phyloP scores from a whole-genome alignment of 345 rosid species.

The Populus deltoides region DNA sequence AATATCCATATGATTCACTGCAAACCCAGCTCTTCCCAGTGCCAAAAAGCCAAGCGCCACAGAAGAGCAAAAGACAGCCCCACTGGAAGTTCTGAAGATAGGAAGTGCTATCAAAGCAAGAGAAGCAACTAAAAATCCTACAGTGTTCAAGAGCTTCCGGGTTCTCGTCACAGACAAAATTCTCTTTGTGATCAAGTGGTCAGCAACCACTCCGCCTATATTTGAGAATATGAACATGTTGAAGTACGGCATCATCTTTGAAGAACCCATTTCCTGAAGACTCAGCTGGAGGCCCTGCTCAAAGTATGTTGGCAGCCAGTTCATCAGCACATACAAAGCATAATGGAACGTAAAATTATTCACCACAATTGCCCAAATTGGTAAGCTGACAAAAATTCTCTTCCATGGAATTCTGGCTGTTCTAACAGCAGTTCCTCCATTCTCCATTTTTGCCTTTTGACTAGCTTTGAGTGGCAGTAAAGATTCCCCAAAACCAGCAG shows the following conservation, averaged over 20 bases:
- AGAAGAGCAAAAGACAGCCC: constrained; percentile 85
- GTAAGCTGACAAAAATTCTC: constrained; percentile 63
- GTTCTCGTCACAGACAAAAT: constrained; percentile 75
- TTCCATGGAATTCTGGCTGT: constrained; percentile 79
- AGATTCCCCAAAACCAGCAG: constrained; percentile 82
- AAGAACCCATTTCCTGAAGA: constrained; percentile 94
- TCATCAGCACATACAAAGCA: constrained; percentile 89
- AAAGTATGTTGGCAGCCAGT: constrained; percentile 92
- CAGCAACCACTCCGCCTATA: constrained; percentile 90
- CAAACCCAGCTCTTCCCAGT: constrained; percentile 94
- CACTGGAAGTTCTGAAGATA: constrained; percentile 62
- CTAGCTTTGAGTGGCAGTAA: constrained; percentile 57
- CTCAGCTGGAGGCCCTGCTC: constrained; percentile 87
- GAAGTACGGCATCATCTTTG: constrained; percentile 95
- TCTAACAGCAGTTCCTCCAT: constrained; percentile 44
- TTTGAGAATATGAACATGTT: constrained; percentile 97
- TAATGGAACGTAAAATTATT: constrained; percentile 96
- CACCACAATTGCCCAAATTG: constrained; percentile 90
- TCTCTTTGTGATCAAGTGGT: constrained; percentile 74
- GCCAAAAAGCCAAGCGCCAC: constrained; percentile 91
- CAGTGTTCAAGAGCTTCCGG: constrained; percentile 71
- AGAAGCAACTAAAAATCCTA: constrained; percentile 80
- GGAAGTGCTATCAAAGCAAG: constrained; percentile 81
- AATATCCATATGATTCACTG: constrained; percentile 98
- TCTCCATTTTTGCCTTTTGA: constrained; percentile 61